A percentile compares a stretch with the other conserved stretches of the same genome.
Evolutionary conservation across 306 rosid species (phyloP).

Genomic region (Albizia julibrissin): DNA sequence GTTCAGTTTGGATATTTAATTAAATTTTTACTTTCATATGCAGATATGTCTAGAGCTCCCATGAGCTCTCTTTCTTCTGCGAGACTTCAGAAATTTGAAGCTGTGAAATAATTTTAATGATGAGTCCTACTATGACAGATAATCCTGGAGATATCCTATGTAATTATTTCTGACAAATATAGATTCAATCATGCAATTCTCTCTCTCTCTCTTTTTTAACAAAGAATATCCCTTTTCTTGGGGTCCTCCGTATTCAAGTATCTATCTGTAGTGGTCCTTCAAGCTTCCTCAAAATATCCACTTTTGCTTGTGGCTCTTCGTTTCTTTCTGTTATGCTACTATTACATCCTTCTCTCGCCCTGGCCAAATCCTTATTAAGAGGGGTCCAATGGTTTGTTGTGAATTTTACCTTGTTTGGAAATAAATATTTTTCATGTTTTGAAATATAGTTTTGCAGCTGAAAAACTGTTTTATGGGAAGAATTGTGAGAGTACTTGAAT

Average conservation of each 20-base stretch:
- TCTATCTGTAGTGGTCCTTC: neutral
- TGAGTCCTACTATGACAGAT: neutral
- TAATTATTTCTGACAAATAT: slow-evolving; percentile 1
- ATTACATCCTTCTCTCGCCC: no score
- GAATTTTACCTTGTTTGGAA: no score
- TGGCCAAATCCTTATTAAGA: no score
- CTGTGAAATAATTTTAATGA: neutral
- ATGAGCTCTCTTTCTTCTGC: neutral
- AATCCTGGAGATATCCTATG: neutral
- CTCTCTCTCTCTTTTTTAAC: neutral
- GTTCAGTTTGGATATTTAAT: neutral
- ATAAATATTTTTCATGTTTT: no score
- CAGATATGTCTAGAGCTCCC: neutral
- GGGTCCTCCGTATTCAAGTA: neutral
- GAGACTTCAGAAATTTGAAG: neutral
- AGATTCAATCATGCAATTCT: neutral
- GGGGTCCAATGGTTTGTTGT: no score
- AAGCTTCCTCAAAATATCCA: neutral
- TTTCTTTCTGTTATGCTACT: no score
- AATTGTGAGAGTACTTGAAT: no score
- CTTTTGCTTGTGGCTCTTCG: no score
- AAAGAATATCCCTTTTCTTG: neutral
- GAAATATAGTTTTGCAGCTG: no score
- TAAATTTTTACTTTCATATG: neutral
- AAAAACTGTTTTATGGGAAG: no score